Conservation (phyloP, 2,329 filamentous ascomycete genomes). For the Colletotrichum tropicale region DNA sequence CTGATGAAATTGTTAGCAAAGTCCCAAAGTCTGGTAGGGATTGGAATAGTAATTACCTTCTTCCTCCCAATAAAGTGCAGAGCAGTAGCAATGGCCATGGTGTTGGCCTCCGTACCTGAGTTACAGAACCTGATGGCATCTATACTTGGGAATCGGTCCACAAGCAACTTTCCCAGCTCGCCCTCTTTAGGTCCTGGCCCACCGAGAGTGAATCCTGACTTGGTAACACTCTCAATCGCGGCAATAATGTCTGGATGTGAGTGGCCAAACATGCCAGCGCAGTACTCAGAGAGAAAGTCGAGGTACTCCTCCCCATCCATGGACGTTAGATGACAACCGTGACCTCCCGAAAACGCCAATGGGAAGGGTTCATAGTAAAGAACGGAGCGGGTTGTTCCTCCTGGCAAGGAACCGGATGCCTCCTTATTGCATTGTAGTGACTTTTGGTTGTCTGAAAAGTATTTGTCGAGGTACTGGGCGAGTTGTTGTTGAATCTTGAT, state of each 20-base stretch:
- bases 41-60: slow-evolving; percentile 35
- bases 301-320: slow-evolving; percentile 53
- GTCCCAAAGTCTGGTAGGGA: rapidly evolving
- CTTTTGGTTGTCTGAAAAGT: slow-evolving; percentile 33
- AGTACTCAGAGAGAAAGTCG: slow-evolving; percentile 68
- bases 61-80: slow-evolving; percentile 47
- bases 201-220: slow-evolving; percentile 59
- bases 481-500: neutral
- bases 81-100: slow-evolving; percentile 62
- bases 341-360: slow-evolving; percentile 41
- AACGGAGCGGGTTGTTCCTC: slow-evolving; percentile 51
- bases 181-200: slow-evolving; percentile 56
- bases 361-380: slow-evolving; percentile 50
- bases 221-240: slow-evolving; percentile 50
- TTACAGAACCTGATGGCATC: slow-evolving; percentile 67
- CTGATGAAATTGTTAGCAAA: neutral
- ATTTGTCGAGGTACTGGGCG: neutral
- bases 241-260: slow-evolving; percentile 58
- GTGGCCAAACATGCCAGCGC: slow-evolving; percentile 70
- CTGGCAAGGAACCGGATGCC: slow-evolving; percentile 42
- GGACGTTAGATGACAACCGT: slow-evolving; percentile 39
- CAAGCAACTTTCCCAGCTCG: slow-evolving; percentile 55
- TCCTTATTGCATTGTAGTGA: slow-evolving; percentile 42
- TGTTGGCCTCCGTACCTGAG: slow-evolving; percentile 69
- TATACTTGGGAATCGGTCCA: slow-evolving; percentile 53